Base-by-base conservation (phyloP, 2,329 filamentous ascomycete species). In the Venturia effusa region DNA sequence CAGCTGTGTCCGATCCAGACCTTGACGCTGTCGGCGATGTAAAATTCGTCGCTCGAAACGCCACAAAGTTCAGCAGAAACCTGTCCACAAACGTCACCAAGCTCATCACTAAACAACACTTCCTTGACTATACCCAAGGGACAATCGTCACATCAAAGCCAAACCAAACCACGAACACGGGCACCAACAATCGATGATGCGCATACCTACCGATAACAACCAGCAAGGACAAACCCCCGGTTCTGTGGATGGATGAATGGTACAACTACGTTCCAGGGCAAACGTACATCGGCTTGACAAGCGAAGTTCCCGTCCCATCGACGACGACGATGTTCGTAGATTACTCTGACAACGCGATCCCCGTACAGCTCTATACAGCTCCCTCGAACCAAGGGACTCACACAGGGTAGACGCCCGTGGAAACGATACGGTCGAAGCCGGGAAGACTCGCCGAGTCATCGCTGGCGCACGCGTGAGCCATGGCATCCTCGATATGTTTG, bases 1-100 rank as follows among this genome's bases (percentile, higher is more conserved):
- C 65, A 4, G 59, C 64, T 45, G 66, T 60, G 11, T 54, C 63
- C 13, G 22, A 61, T 37, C 19, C 63, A 13, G 63, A 64, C 37
- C 61, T 64, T 27, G 63, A 60, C 19, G 45, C 45, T 15, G 39
- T 64, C 34, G n/a, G 17, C 6, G 63, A 43, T 30, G 59, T 55
- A 24, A 60, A 60, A 13, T 40, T 22, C 17, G 32, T 64, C 22
- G 63, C 57, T 15, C 57, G 61, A 7, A 60, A 37, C 27, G 37
- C 37, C 37, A 15, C 3, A 39, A 15, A 39, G 27, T 22, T 30
- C 19, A 54, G 27, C 48, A 24, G 11, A 19, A 8, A 54, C 8
- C 32, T 59, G 24, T 22, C 24, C 3, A 32, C 22, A 24, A 24
- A 59, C 6, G 55, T n/a, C 24, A 27, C 11, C 32, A 32, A 59